A percentile compares a stretch with the other conserved stretches of the same genome.
Evolutionary conservation across 73 alveolate genomes (phyloP).

Genomic region (Diophrys appendiculata): DNA sequence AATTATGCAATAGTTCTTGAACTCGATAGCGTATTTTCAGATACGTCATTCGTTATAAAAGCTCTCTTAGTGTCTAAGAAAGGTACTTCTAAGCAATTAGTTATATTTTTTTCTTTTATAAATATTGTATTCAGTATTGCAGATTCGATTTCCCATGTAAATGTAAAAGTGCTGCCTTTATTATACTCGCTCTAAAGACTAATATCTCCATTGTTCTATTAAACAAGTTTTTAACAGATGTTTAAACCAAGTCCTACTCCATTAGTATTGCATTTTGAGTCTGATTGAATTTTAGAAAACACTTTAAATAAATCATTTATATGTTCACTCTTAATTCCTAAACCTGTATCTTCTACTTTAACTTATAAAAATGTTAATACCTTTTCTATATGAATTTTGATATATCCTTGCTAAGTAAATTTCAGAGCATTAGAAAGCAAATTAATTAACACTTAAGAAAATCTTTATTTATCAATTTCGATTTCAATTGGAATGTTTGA

Average conservation of each 20-base stretch:
- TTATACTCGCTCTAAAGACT: neutral
- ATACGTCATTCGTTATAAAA: too few species aligned
- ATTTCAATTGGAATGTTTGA: neutral
- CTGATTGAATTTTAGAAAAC: neutral
- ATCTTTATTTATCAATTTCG: neutral
- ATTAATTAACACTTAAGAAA: slow-evolving; percentile 4
- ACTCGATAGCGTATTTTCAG: too few species aligned
- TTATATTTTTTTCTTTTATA: too few species aligned
- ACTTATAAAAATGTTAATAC: neutral
- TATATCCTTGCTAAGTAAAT: slow-evolving; percentile 7
- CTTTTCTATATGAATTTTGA: neutral
- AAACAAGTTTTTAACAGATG: neutral
- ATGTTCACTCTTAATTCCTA: neutral
- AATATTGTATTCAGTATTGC: too few species aligned
- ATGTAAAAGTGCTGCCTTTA: neutral
- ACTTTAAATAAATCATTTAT: too few species aligned
- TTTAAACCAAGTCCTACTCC: neutral
- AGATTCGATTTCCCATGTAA: too few species aligned
- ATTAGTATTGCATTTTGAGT: neutral
- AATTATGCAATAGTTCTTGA: too few species aligned
- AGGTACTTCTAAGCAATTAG: too few species aligned
- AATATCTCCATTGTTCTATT: neutral
- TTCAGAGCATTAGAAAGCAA: slow-evolving; percentile 3
- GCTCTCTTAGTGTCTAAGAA: too few species aligned
- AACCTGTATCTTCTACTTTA: neutral